Conservation (phyloP, 768 basidiomycete species). For the Suillus cothurnatus region DNA sequence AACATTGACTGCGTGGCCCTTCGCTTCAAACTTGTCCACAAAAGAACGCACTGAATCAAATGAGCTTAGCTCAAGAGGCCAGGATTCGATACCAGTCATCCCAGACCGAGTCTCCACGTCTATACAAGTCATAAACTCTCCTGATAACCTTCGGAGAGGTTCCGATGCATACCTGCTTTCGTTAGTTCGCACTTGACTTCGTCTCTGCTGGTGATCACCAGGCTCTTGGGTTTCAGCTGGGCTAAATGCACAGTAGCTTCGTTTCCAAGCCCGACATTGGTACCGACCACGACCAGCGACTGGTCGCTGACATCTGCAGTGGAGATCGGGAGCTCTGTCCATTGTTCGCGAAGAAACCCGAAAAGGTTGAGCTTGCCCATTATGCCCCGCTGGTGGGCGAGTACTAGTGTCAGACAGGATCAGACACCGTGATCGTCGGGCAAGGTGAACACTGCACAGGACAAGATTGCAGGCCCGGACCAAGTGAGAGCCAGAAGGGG, state of each 20-base stretch:
- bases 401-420: too few relatives aligned
- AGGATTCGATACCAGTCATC: conserved; percentile 23
- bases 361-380: conserved; percentile 28
- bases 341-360: conserved; percentile 30
- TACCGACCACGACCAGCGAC: conserved; percentile 27
- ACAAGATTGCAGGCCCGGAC: too few relatives aligned
- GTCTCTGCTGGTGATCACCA: conserved; percentile 29
- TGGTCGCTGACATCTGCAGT: conserved; percentile 23
- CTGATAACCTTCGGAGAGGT: background rate
- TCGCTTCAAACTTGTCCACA: conserved; percentile 28
- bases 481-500: background rate
- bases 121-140: conserved; percentile 2
- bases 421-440: too few relatives aligned
- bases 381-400: background rate
- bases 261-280: conserved; percentile 33
- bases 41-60: conserved; percentile 38
- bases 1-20: conserved; percentile 29
- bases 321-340: conserved; percentile 28
- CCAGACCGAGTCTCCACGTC: conserved; percentile 21
- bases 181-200: conserved; percentile 21
- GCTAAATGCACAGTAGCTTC: conserved; percentile 30
- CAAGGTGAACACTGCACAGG: too few relatives aligned
- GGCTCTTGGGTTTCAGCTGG: conserved; percentile 24
- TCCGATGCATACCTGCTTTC: conserved; percentile 20
- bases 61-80: conserved; percentile 36